Evolutionary conservation across 352 stramenopile species (phyloP).

Genomic region (Pythium aristosporum): DNA sequence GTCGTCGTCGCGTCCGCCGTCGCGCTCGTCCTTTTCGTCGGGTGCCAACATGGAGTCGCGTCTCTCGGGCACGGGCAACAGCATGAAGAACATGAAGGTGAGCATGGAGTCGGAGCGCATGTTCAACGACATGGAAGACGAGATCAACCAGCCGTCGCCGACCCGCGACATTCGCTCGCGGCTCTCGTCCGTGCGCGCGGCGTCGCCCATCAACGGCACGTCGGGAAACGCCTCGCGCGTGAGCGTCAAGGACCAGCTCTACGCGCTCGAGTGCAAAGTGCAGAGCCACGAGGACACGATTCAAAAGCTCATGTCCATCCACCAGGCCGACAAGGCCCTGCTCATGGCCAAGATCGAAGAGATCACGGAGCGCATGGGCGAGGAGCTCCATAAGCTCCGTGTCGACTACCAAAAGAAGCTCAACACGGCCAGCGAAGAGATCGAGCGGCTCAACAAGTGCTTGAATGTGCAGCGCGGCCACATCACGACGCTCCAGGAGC

Average conservation of each 20-base stretch:
- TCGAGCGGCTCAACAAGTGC: conserved; percentile 84
- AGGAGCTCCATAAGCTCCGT: conserved; percentile 75
- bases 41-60: conserved; percentile 54
- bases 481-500: conserved; percentile 82
- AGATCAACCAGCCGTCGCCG: conserved; percentile 52
- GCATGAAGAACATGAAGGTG: conserved; percentile 84
- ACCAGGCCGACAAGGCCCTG: conserved; percentile 74
- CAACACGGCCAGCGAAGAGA: conserved; percentile 78
- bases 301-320: conserved; percentile 81
- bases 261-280: conserved; percentile 75
- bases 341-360: conserved; percentile 82
- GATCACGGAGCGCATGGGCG: conserved; percentile 74
- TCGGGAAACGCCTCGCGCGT: conserved; percentile 30
- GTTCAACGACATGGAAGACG: conserved; percentile 76
- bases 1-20: conserved; percentile 13
- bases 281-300: conserved; percentile 82
- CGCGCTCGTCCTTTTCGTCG: conserved; percentile 17
- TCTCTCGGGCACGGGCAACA: conserved; percentile 51
- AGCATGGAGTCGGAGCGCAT: conserved; percentile 79
- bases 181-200: conserved; percentile 46
- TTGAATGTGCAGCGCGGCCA: conserved; percentile 80
- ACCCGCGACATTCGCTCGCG: conserved; percentile 58
- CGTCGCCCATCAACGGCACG: conserved; percentile 49
- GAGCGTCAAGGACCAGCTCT: conserved; percentile 82
- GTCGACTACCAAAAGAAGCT: conserved; percentile 84